Evolutionary conservation across 495 filamentous ascomycete species (phyloP).

Genomic region (Collariella sp.): DNA sequence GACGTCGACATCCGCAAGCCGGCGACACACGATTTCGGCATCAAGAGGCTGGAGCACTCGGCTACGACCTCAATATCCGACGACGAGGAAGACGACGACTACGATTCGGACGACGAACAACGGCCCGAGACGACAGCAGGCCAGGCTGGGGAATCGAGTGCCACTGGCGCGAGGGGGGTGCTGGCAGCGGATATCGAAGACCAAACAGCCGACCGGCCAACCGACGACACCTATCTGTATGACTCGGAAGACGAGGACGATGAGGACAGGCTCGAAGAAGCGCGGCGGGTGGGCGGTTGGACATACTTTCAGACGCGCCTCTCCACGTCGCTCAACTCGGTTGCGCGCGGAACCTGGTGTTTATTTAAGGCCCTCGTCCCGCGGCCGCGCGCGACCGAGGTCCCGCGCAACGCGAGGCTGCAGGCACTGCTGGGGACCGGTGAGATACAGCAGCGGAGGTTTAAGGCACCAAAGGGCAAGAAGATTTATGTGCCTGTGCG

Average conservation of each 20-base stretch:
- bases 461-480: conserved; percentile 86
- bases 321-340: conserved; percentile 23
- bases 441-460: conserved; percentile 53
- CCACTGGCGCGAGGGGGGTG: conserved; percentile 23
- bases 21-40: conserved; percentile 74
- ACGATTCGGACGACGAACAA: conserved; percentile 49
- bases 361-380: conserved; percentile 48
- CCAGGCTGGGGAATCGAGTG: conserved; percentile 29
- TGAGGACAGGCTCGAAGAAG: conserved; percentile 59
- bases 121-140: conserved; percentile 14
- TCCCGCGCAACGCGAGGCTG: conserved; percentile 45
- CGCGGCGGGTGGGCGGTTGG: conserved; percentile 61
- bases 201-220: conserved; percentile 37
- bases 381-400: conserved; percentile 49
- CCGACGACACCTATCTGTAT: conserved; percentile 75
- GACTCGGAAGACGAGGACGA: conserved; percentile 84
- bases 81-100: conserved; percentile 51
- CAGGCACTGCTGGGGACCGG: conserved; percentile 39
- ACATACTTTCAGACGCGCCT: conserved; percentile 53
- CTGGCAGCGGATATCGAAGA: conserved; percentile 38
- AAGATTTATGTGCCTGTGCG: conserved; percentile 89
- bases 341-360: conserved; percentile 31
- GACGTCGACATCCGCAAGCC: conserved; percentile 95
- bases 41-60: conserved; percentile 66
- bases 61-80: conserved; percentile 69